These are phyloP conservation scores for Vicia sativa DNA, from an alignment of 306 rosid genomes.

Conservation along the genomic window DNA sequence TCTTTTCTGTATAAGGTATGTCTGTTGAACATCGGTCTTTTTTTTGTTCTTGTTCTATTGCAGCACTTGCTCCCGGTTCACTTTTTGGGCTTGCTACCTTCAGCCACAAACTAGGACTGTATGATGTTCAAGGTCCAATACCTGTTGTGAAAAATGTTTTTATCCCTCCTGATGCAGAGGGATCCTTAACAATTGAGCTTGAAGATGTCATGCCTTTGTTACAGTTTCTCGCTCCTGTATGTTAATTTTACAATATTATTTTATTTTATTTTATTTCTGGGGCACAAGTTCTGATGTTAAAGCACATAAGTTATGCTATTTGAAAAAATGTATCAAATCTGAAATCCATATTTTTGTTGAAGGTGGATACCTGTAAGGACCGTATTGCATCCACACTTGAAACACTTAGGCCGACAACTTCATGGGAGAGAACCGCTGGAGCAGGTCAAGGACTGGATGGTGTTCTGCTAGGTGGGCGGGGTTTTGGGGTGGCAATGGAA, in stretches of 20 bases:
- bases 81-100: constrained; percentile 97
- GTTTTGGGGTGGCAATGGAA: constrained; percentile 95
- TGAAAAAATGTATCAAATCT: constrained; percentile 29
- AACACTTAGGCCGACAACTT: constrained; percentile 89
- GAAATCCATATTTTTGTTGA: constrained; percentile 38
- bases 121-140: constrained; percentile 95
- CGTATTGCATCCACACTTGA: constrained; percentile 92
- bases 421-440: constrained; percentile 95
- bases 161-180: constrained; percentile 84
- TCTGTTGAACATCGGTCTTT: constrained; percentile 30
- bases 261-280: not conserved
- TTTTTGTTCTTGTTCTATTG: constrained; percentile 33
- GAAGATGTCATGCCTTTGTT: constrained; percentile 97
- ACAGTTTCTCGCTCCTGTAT: constrained; percentile 97
- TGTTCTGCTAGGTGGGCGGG: constrained; percentile 90
- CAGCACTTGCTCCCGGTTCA: constrained; percentile 96
- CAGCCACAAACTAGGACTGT: constrained; percentile 93
- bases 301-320: not conserved
- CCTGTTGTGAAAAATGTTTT: constrained; percentile 86
- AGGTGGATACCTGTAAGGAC: constrained; percentile 95
- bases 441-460: constrained; percentile 93
- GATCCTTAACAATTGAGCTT: constrained; percentile 72
- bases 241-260: constrained; percentile 38
- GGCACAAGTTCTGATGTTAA: constrained; percentile 14
- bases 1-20: constrained; percentile 33